Percentiles rank a stretch among this genome's conserved stretches.
Evolutionary conservation across 495 filamentous ascomycete species (phyloP).

Genomic region (Aspergillus bertholletiae): DNA sequence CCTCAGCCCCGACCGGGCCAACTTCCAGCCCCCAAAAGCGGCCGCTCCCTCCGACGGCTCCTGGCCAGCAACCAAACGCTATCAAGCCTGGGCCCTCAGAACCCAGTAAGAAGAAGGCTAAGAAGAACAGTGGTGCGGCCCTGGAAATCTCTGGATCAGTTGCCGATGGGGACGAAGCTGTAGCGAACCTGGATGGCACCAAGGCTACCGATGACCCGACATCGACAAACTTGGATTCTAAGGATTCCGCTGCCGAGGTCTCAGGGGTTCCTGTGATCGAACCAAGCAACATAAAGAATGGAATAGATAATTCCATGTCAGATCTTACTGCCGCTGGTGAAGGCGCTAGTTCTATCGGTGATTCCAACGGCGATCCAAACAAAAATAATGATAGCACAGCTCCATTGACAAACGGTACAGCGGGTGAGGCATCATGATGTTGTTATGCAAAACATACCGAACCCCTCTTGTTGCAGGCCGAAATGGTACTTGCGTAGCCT

Average conservation of each 20-base stretch:
- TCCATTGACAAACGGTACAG: slow-evolving; percentile 34
- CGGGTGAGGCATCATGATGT: slow-evolving; percentile 23
- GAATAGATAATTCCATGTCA: slow-evolving; percentile 2
- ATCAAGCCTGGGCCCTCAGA: slow-evolving; percentile 27
- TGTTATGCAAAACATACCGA: not conserved
- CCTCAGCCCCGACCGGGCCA: slow-evolving; percentile 25
- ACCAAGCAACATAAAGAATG: slow-evolving; percentile 3
- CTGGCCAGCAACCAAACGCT: slow-evolving; percentile 9
- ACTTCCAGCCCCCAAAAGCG: slow-evolving; percentile 78
- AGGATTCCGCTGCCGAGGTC: slow-evolving; percentile 14
- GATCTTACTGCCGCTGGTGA: slow-evolving; percentile 7
- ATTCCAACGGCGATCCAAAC: slow-evolving; percentile 2
- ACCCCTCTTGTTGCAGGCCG: not conserved
- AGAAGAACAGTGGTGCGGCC: slow-evolving; percentile 41
- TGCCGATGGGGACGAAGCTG: slow-evolving; percentile 31
- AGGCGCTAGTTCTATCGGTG: not conserved
- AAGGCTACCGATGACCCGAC: slow-evolving; percentile 17
- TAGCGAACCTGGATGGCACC: slow-evolving; percentile 14
- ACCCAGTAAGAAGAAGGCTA: slow-evolving; percentile 46
- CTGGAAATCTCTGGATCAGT: slow-evolving; percentile 28
- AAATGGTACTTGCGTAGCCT: not conserved
- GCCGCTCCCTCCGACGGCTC: slow-evolving; percentile 45
- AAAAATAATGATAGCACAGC: slow-evolving; percentile 12
- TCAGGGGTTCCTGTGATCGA: slow-evolving; percentile 16
- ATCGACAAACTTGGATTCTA: slow-evolving; percentile 15